These are phyloP conservation scores for Chaetothyriales sp. DNA, from an alignment of 2,329 filamentous ascomycete species.

Conservation along the genomic window DNA sequence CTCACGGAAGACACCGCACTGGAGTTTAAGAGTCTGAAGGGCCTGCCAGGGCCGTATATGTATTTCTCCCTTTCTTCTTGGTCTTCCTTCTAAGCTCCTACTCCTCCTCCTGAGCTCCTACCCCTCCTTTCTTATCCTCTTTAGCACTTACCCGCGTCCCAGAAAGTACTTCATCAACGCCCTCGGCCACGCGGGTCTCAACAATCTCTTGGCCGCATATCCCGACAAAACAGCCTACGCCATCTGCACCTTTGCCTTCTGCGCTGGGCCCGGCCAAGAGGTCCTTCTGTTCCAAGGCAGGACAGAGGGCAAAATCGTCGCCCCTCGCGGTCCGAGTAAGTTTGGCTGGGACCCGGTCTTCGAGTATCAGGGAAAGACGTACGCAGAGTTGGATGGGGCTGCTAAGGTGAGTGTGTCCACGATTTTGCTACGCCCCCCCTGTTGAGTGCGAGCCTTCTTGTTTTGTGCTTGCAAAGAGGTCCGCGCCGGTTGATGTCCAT, in stretches of 20 bases:
- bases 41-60: constrained; percentile 95
- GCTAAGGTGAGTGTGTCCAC: constrained; percentile 55
- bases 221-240: constrained; percentile 83
- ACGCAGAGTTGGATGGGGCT: constrained; percentile 87
- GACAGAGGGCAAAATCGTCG: constrained; percentile 76
- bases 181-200: constrained; percentile 71
- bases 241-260: constrained; percentile 93
- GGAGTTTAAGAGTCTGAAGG: constrained; percentile 78
- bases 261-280: constrained; percentile 67
- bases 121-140: background rate
- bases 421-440: background rate
- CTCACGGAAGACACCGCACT: constrained; percentile 92
- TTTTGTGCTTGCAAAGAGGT: background rate
- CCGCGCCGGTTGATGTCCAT: background rate
- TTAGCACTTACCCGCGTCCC: constrained; percentile 1
- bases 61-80: constrained; percentile 33
- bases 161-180: constrained; percentile 90
- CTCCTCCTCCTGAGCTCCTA: background rate
- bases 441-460: background rate
- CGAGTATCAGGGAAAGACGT: constrained; percentile 81
- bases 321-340: constrained; percentile 59
- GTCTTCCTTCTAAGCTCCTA: background rate
- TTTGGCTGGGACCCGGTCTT: constrained; percentile 98
- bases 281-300: constrained; percentile 83
- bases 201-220: constrained; percentile 79